Conservation (phyloP, 2,329 filamentous ascomycete genomes). For the Ophiocordyceps australis region DNA sequence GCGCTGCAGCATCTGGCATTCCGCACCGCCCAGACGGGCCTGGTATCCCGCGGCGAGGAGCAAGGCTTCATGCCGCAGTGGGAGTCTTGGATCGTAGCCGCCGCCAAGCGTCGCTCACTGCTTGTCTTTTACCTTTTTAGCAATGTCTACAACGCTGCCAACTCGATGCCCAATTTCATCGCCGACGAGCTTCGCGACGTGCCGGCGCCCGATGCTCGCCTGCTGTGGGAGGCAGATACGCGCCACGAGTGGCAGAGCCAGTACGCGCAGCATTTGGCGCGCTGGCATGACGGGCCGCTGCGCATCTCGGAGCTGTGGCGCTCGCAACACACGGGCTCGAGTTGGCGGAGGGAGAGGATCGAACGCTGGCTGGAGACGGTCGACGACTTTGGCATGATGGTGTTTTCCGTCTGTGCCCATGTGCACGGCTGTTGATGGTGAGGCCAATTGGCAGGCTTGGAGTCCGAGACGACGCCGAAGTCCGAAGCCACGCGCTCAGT, state of each 20-base stretch:
- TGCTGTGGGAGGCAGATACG: slow-evolving; percentile 21
- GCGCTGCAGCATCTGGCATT: slow-evolving; percentile 31
- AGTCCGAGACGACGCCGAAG: too few relatives aligned
- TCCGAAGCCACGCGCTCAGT: too few relatives aligned
- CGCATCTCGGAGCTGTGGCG: slow-evolving; percentile 33
- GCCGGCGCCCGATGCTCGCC: slow-evolving; percentile 19
- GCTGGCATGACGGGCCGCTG: slow-evolving; percentile 20
- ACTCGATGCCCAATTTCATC: slow-evolving; percentile 25
- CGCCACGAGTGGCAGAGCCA: slow-evolving; percentile 20
- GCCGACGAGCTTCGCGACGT: slow-evolving; percentile 27
- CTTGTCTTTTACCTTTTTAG: slow-evolving; percentile 35
- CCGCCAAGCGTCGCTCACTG: slow-evolving; percentile 31
- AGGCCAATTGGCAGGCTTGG: too few relatives aligned
- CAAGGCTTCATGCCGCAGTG: slow-evolving; percentile 20
- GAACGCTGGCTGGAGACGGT: slow-evolving; percentile 29
- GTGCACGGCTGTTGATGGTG: slow-evolving; percentile 3
- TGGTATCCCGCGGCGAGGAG: slow-evolving; percentile 23
- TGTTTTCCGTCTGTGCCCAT: slow-evolving; percentile 21
- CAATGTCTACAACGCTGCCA: slow-evolving; percentile 23
- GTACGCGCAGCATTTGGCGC: slow-evolving; percentile 22
- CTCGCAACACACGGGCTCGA: slow-evolving; percentile 11
- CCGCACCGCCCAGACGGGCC: slow-evolving; percentile 16
- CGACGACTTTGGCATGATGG: slow-evolving; percentile 34
- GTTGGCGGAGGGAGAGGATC: slow-evolving; percentile 16
- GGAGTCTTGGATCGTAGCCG: slow-evolving; percentile 34